Evolutionary conservation across 495 filamentous ascomycete species (phyloP), one percentile per base, ranked within the genome.

Genomic region (Articulospora tetracladia): DNA sequence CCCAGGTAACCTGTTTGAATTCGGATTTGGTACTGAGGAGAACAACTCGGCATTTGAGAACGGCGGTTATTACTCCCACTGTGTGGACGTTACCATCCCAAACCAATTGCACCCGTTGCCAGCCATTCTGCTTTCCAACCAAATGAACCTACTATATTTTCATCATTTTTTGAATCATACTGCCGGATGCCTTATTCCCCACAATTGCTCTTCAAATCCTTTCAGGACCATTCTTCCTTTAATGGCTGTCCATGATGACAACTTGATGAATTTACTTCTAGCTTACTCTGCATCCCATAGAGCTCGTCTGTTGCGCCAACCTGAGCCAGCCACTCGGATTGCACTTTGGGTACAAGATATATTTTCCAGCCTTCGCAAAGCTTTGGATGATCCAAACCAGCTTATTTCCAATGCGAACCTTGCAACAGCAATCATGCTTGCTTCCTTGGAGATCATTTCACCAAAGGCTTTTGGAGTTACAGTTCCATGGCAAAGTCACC

Each of bases 151-250:
- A 48, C 80, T 32, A 30, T 44, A 49, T n/a, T 61, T 73, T 69
- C 88, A 93, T 73, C 89, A 92, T 71, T 93, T 92, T 70, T 72
- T 92, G 57, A 88, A 90, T 66, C 87, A 93, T 71, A 93, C 89
- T 11, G 89, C 88, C 4, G 56, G 55, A 49, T 86, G 89, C 63
- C 74, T 92, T 27, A 86, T 91, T 7, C 87, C 88, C 0, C 89
- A 93, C 68, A 87, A 92, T 62, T 88, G 88, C 71, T 72, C 79
- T 59, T 79, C 84, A 47, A 93, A 93, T 70, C 86, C 88, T 0
- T 91, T 93, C 66, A 77, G 83, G 44, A 85, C 76, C 11, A 84
- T 92, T 24, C 70, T 94, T 10, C 88, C 88, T 8, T 71, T 80
- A 20, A 79, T 86, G 54, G 75, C 93, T 30, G 67, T 89, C 49